Evolutionary conservation across 768 basidiomycete genomes (phyloP), one percentile per base, ranked within the genome.

Genomic region (Panaeolus papilionaceus): DNA sequence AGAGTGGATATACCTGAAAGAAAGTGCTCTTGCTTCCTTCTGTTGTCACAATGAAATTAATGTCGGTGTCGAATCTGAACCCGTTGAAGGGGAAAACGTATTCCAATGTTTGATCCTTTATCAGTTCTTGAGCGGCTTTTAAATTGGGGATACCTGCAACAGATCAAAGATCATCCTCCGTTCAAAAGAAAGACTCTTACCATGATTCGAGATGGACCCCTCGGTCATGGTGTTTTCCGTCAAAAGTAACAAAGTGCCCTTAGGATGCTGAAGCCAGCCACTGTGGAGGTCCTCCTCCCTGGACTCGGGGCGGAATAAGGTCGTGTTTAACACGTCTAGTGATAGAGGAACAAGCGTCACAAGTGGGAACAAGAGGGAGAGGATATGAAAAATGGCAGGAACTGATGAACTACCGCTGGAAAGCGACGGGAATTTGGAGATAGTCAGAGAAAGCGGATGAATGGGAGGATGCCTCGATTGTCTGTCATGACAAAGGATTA

Each of bases 71-170:
- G 72, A 95, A 94, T 8, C 83, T 76, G 75, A 91, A 94, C 66
- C 75, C 82, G 74, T 88, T 91, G 76, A 87, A 95, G 1, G 93
- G 94, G 73, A 94, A 95, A 39, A 83, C 75, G 73, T 95, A 95
- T 26, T 88, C 84, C 37, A 94, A 77, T 0, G 86, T 89, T 71
- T 95, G 93, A 7, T 79, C 76, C 54, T 79, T 80, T 74, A 94
- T 88, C 67, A 85, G 82, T 62, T 89, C 84, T 72, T 93, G 92
- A 18, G 89, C 75, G 1, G 88, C 83, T 44, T 79, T 84, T 39
- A 95, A 78, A 70, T 92, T 94, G 67, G 76, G 75, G 20, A 93
- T 71, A 4, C 92, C 93, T 90, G 68, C 0, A 33, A 16, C 62
- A 67, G 62, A 23, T 37, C 20, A 44, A 65, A 33, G 38, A 54